phyloP scores from a whole-genome alignment of 2,329 filamentous ascomycete genomes.

The Microdochium paspali region DNA sequence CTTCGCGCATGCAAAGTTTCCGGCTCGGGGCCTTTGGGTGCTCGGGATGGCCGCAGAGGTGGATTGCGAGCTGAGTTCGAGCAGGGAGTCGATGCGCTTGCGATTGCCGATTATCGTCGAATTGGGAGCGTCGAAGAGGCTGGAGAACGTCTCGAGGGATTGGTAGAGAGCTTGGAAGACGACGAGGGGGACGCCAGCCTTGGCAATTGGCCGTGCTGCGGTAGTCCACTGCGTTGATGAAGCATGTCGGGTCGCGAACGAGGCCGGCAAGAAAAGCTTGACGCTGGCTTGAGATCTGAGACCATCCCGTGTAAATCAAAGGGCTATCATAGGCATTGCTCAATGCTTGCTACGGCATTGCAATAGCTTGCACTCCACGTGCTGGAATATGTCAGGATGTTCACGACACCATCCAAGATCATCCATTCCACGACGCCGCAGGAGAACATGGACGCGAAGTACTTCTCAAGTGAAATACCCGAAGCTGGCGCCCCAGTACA shows the following conservation, averaged over 20 bases:
- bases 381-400: conserved; percentile 25
- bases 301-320: too few species aligned
- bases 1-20: conserved; percentile 8
- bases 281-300: too few species aligned
- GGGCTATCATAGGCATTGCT: conserved; percentile 11
- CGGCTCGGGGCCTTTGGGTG: background rate
- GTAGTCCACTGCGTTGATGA: conserved; percentile 11
- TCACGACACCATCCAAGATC: conserved; percentile 27
- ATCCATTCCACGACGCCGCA: conserved; percentile 28
- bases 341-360: conserved; percentile 7
- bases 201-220: conserved; percentile 17
- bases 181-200: conserved; percentile 16
- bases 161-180: conserved; percentile 20
- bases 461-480: conserved; percentile 32
- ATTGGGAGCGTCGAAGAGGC: conserved; percentile 9
- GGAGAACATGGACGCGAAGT: conserved; percentile 32
- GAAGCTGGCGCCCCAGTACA: conserved; percentile 43
- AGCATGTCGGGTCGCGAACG: conserved; percentile 14
- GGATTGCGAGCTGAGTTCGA: background rate
- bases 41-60: too few species aligned
- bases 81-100: conserved; percentile 5
- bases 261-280: too few species aligned
- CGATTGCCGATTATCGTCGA: conserved; percentile 17
- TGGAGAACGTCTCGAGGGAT: conserved; percentile 12
- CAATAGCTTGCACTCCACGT: too few species aligned